phyloP scores from a whole-genome alignment of 805 yeast species.

The Alloascoidea africana region DNA sequence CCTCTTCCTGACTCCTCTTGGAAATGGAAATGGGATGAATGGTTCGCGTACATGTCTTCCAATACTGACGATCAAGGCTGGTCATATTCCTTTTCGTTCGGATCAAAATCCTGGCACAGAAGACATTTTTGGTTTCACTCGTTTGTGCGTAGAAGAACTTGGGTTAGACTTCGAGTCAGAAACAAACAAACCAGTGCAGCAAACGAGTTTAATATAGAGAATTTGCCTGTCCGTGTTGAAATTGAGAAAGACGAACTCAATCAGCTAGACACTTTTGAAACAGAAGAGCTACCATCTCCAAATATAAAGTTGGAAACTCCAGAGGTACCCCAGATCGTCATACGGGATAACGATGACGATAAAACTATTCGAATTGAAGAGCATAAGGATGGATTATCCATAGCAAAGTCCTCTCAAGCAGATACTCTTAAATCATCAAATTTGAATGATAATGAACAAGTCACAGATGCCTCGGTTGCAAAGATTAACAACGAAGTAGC shows the following conservation, averaged over 20 bases:
- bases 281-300: no score
- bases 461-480: neutral
- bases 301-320: no score
- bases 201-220: no score
- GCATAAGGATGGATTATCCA: no score
- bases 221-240: neutral
- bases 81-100: constrained; percentile 44
- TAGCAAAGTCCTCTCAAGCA: no score
- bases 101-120: constrained; percentile 45
- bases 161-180: constrained; percentile 29
- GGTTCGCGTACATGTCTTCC: constrained; percentile 57
- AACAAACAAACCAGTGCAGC: neutral
- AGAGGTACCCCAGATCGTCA: no score
- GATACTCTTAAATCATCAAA: no score
- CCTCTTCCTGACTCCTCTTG: constrained; percentile 42
- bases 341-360: no score
- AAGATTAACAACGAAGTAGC: neutral
- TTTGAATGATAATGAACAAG: neutral
- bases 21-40: constrained; percentile 54
- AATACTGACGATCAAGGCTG: constrained; percentile 83
- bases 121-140: constrained; percentile 35
- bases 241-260: no score
- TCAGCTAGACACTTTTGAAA: no score
- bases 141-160: constrained; percentile 49
- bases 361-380: neutral